A percentile compares a stretch with the other conserved stretches of the same genome.
phyloP scores from a whole-genome alignment of 176 grass and related monocot species.

The Rhipidocladum racemiflorum region DNA sequence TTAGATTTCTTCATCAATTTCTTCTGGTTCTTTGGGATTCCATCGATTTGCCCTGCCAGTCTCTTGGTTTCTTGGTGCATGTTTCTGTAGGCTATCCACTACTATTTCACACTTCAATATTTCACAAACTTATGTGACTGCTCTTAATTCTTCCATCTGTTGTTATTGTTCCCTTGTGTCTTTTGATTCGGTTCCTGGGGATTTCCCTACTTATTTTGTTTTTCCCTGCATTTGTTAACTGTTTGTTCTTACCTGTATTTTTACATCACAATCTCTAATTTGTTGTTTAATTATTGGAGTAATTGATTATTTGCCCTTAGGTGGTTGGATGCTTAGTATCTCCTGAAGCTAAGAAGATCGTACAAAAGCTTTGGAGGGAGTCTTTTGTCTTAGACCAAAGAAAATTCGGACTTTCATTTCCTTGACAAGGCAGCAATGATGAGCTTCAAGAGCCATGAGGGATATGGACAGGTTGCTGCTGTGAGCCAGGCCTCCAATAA shows the following conservation, averaged over 20 bases:
- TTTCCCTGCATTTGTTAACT: neutral
- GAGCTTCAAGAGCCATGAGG: constrained; percentile 51
- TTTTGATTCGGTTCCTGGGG: constrained; percentile 12
- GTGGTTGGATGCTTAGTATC: constrained; percentile 12
- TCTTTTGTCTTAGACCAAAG: neutral
- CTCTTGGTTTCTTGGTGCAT: neutral
- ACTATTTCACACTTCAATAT: neutral
- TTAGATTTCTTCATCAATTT: neutral
- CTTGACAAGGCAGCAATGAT: constrained; percentile 24
- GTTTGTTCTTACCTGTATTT: constrained; percentile 1
- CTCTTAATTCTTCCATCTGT: neutral
- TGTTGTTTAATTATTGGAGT: neutral
- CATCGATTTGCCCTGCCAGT: neutral
- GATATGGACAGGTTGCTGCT: constrained; percentile 32
- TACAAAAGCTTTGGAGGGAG: constrained; percentile 1
- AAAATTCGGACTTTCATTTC: neutral
- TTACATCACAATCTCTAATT: neutral
- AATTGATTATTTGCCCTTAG: constrained; percentile 24
- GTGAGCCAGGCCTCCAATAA: constrained; percentile 16
- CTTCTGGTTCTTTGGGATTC: neutral
- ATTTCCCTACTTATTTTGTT: neutral
- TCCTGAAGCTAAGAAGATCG: constrained; percentile 8
- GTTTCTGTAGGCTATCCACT: neutral
- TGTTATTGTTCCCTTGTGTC: constrained; percentile 10
- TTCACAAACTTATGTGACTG: neutral